Conservation (phyloP, 331 rosid species). For the Pyrus hybrid region DNA sequence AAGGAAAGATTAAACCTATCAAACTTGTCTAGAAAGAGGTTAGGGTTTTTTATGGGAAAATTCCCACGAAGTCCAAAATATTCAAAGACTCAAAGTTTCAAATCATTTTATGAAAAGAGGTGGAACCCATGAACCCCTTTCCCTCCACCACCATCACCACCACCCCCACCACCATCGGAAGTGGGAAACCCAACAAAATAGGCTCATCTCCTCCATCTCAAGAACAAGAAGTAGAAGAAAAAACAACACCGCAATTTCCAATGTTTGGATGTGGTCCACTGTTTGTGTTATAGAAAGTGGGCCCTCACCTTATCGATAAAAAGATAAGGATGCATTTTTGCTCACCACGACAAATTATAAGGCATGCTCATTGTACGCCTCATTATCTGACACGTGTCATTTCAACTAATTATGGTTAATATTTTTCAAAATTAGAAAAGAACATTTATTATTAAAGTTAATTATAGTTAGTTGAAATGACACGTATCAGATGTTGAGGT, state of each 20-base stretch:
- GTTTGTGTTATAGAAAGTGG: not conserved
- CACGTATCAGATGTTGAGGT: accelerated
- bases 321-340: no score
- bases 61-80: not conserved
- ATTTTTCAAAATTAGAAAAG: no score
- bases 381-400: accelerated
- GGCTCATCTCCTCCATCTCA: not conserved
- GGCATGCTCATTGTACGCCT: accelerated
- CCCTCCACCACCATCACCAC: no score
- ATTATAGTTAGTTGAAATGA: accelerated
- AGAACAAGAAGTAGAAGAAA: not conserved
- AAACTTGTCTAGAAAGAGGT: no score
- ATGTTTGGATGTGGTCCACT: not conserved
- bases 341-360: accelerated
- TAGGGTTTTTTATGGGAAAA: not conserved
- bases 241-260: not conserved
- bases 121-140: not conserved
- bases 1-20: no score
- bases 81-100: not conserved
- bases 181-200: not conserved
- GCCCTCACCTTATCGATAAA: no score
- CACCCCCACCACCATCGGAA: not conserved
- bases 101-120: not conserved
- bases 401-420: no score
- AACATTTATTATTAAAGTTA: no score